Conservation (phyloP, 2,329 filamentous ascomycete species). For the Fusarium transvaalense region DNA sequence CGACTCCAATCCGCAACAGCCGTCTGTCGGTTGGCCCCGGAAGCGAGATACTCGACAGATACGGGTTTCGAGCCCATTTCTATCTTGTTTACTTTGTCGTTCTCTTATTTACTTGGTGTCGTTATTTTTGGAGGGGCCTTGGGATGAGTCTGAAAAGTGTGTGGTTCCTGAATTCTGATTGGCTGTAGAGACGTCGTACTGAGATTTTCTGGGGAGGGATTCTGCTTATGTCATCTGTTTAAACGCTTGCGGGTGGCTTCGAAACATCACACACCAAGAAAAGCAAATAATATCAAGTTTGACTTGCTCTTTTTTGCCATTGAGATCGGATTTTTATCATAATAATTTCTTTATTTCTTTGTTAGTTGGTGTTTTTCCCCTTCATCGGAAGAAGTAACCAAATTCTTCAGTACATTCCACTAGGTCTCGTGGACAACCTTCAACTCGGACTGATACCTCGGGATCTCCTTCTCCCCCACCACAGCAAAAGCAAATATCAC, state of each 20-base stretch:
- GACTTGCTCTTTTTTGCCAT: background rate
- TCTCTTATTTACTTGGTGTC: conserved; percentile 8
- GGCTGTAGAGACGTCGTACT: conserved; percentile 45
- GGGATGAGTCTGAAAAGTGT: conserved; percentile 54
- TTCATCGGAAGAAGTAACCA: background rate
- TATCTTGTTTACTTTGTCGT: conserved; percentile 44
- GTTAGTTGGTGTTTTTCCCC: background rate
- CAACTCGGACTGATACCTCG: conserved; percentile 10
- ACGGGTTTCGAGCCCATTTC: conserved; percentile 47
- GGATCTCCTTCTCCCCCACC: conserved; percentile 14
- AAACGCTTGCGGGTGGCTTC: conserved; percentile 22
- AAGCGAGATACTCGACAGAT: conserved; percentile 70
- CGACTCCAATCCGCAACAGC: conserved; percentile 89
- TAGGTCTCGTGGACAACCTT: background rate
- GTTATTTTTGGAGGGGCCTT: conserved; percentile 25
- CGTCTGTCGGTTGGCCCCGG: conserved; percentile 91
- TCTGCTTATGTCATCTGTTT: conserved; percentile 46
- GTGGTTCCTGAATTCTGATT: conserved; percentile 53
- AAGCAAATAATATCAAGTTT: conserved; percentile 26
- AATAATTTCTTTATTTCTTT: background rate
- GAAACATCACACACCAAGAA: conserved; percentile 34
- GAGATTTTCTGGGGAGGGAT: conserved; percentile 35
- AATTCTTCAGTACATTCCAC: background rate
- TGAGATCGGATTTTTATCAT: background rate
- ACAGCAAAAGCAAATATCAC: conserved; percentile 34